Evolutionary conservation across 2,329 filamentous ascomycete species (phyloP), one percentile per base, ranked within the genome.

Genomic region (Plectosphaerella sp.): DNA sequence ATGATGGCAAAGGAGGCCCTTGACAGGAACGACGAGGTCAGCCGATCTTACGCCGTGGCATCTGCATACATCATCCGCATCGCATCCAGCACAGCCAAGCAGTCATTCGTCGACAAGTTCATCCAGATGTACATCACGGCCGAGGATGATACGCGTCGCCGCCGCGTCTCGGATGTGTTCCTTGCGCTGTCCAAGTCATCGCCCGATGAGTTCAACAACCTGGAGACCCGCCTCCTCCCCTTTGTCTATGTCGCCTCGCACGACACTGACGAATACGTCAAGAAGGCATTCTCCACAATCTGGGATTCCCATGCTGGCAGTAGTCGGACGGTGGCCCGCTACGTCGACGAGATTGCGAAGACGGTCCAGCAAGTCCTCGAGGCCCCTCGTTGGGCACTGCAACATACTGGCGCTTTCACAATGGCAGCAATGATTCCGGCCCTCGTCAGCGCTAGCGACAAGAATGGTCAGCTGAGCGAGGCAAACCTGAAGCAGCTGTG

Each of bases 231-330:
- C 5, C 80, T 96, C 3, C 72, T 99, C 3, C 94, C 94, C 0
- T 93, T 97, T 60, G 81, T 92, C 2, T 99, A 95, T 64, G 77
- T 97, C 25, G 91, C 84, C 3, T 89, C 91, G 62, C 88, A 96
- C 62, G 94, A 99, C 64, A 83, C 82, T 1, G 86, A 96, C 61
- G 86, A 88, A 49, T 87, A 91, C 58, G 89, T 93, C 4, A 80
- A 82, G 52, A 87, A 90, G 58, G 81, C 85, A n/a, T 96, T 95
- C 63, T 77, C 83, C 37, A 88, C 91, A 52, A 90, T 91, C 0
- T 99, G 94, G 94, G 81, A 83, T 47, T 89, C 96, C 60, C 92
- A 96, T 62, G 92, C 95, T 1, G 93, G 92, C 48, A 92, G 91
- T 45, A 84, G 81, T 33, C 84, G 92, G 28, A 87, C 89, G 0